These are phyloP conservation scores for Podila minutissima DNA, from an alignment of 192 early-diverging fungal species.

Conservation along the genomic window DNA sequence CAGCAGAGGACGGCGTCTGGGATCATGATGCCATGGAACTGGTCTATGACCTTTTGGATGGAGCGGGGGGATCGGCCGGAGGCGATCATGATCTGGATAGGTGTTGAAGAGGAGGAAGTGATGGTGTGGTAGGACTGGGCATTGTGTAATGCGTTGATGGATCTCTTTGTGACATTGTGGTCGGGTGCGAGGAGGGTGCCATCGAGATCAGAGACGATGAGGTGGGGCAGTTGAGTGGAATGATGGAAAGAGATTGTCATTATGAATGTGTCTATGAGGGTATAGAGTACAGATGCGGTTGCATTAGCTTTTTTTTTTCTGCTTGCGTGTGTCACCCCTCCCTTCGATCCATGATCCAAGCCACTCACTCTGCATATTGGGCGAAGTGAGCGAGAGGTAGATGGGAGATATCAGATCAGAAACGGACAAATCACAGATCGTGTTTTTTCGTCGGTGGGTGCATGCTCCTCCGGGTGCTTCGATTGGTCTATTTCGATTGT, in stretches of 20 bases:
- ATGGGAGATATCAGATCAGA: too few relatives aligned
- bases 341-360: too few relatives aligned
- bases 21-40: constrained; percentile 15
- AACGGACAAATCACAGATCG: too few relatives aligned
- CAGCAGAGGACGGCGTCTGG: constrained; percentile 41
- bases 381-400: too few relatives aligned
- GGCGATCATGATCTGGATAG: constrained; percentile 27
- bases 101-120: neutral
- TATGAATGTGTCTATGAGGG: too few relatives aligned
- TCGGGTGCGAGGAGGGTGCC: constrained; percentile 53
- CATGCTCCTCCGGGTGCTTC: too few relatives aligned
- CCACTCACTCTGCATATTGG: too few relatives aligned
- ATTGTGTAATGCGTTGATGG: constrained; percentile 30
- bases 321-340: too few relatives aligned
- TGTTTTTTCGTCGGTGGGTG: too few relatives aligned
- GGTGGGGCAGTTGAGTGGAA: constrained; percentile 11
- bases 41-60: constrained; percentile 30
- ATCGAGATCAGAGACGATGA: constrained; percentile 50
- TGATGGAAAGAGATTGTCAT: constrained; percentile 17
- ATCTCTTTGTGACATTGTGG: constrained; percentile 38
- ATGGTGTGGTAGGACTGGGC: constrained; percentile 20
- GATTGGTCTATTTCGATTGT: too few relatives aligned
- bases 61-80: constrained; percentile 40
- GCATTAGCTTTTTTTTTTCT: too few relatives aligned
- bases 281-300: too few relatives aligned